These are phyloP conservation scores for Pistacia integerrima DNA, from an alignment of 345 rosid genomes.

Conservation along the genomic window DNA sequence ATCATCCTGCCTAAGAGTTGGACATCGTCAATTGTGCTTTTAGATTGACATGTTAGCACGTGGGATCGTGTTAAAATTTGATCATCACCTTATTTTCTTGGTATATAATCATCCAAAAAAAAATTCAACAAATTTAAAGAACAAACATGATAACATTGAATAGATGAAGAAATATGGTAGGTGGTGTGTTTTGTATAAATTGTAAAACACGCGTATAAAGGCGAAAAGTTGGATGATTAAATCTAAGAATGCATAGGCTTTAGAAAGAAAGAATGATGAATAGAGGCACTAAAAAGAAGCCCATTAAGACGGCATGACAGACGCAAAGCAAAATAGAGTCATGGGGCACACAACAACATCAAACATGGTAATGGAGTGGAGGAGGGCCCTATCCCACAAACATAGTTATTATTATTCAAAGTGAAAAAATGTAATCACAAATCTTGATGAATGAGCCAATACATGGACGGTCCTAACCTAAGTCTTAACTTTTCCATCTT, in stretches of 20 bases:
- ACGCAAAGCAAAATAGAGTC: constrained; percentile 19
- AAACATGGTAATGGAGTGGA: constrained; percentile 35
- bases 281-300: constrained; percentile 22
- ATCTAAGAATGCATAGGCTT: constrained; percentile 20
- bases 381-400: constrained; percentile 45
- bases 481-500: neutral
- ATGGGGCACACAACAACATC: constrained; percentile 6
- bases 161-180: no score
- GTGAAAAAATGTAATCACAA: constrained; percentile 6
- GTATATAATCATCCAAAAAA: no score
- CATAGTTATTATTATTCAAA: constrained; percentile 17
- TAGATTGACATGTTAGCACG: neutral
- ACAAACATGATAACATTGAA: no score
- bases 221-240: constrained; percentile 18
- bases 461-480: neutral
- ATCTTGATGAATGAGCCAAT: constrained; percentile 8
- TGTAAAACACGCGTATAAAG: constrained; percentile 21
- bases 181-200: no score
- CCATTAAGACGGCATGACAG: constrained; percentile 27
- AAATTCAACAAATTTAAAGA: no score
- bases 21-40: constrained; percentile 4
- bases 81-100: no score
- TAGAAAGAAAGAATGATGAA: constrained; percentile 29
- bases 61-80: neutral
- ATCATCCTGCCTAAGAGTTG: neutral